These are phyloP conservation scores for Colletotrichum tanaceti DNA, from an alignment of 2,329 filamentous ascomycete genomes.

Conservation along the genomic window DNA sequence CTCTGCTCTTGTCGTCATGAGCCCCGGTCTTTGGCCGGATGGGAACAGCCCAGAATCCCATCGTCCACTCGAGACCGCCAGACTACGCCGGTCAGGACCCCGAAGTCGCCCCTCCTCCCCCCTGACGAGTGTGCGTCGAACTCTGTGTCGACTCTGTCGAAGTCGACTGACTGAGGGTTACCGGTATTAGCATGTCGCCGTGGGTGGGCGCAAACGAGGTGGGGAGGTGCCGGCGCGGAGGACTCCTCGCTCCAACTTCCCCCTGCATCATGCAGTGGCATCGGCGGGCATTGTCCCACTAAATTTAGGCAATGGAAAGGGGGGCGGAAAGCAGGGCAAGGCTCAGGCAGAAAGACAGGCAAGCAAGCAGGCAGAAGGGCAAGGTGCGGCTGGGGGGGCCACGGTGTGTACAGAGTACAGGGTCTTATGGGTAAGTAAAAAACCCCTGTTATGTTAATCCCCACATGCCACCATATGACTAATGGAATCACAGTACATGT, in stretches of 20 bases:
- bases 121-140: slow-evolving; percentile 11
- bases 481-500: too few species aligned
- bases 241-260: slow-evolving; percentile 20
- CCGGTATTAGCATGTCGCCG: slow-evolving; percentile 1
- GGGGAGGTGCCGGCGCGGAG: slow-evolving; percentile 7
- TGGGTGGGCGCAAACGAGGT: slow-evolving; percentile 21
- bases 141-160: slow-evolving; percentile 1
- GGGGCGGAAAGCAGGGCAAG: not conserved
- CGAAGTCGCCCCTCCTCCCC: too few species aligned
- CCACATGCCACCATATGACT: too few species aligned
- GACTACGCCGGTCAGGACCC: slow-evolving; percentile 24
- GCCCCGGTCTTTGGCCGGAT: slow-evolving; percentile 17
- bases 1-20: not conserved
- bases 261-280: slow-evolving; percentile 40
- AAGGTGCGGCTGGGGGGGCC: not conserved
- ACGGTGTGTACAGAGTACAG: too few species aligned
- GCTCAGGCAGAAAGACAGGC: not conserved
- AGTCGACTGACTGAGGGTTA: slow-evolving; percentile 27
- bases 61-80: slow-evolving; percentile 8
- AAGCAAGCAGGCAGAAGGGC: not conserved
- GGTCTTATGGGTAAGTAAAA: too few species aligned
- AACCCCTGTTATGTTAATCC: too few species aligned
- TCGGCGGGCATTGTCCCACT: slow-evolving; percentile 35
- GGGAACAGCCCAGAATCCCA: slow-evolving; percentile 7
- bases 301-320: slow-evolving; percentile 30